These are phyloP conservation scores for Flaveria sonorensis DNA, from an alignment of 129 eudicot species.

Conservation along the genomic window DNA sequence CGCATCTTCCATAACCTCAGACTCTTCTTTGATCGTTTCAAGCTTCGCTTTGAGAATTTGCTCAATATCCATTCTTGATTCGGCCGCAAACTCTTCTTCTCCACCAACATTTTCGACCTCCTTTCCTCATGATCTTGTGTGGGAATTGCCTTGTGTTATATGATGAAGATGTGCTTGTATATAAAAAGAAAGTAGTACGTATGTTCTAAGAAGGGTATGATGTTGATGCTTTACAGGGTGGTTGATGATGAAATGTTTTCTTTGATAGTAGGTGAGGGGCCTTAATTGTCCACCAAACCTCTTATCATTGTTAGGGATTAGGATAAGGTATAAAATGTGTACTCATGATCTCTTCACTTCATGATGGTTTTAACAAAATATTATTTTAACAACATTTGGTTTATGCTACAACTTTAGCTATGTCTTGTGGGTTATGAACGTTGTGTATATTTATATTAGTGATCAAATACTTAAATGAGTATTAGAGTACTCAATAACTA, in stretches of 20 bases:
- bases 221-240: slow-evolving; percentile 44
- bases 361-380: not conserved
- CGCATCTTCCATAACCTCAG: slow-evolving; percentile 27
- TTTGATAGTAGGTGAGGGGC: slow-evolving; percentile 36
- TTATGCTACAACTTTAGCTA: slow-evolving; percentile 9
- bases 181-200: slow-evolving; percentile 11
- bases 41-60: slow-evolving; percentile 75
- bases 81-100: slow-evolving; percentile 40
- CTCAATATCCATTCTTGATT: slow-evolving; percentile 60
- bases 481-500: too few relatives aligned
- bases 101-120: slow-evolving; percentile 53
- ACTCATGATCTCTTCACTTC: not conserved
- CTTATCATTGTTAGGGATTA: slow-evolving; percentile 25
- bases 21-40: slow-evolving; percentile 57
- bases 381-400: not conserved
- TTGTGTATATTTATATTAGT: not conserved
- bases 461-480: not conserved
- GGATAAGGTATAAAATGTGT: slow-evolving; percentile 24
- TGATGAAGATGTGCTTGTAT: slow-evolving; percentile 1
- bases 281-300: slow-evolving; percentile 41
- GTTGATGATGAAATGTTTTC: slow-evolving; percentile 40
- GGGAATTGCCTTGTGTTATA: not conserved
- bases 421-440: not conserved
- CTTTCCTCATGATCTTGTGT: slow-evolving; percentile 43
- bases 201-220: slow-evolving; percentile 26